phyloP scores from a whole-genome alignment of 192 early-diverging fungal genomes.

The Entrophospora sp. region DNA sequence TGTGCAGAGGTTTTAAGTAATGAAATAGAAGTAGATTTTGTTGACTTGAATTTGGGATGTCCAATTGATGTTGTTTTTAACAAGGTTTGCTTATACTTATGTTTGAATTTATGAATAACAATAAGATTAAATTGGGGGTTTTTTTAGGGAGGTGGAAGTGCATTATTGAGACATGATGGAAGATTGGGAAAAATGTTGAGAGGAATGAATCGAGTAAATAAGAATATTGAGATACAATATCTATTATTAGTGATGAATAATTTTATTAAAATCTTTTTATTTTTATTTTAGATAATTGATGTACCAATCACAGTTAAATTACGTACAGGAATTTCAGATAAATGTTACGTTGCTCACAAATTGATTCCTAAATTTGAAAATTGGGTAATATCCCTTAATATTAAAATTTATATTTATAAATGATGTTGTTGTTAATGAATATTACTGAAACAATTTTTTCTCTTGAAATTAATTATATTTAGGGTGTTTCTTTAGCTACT shows the following conservation, averaged over 20 bases:
- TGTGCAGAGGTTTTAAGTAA: conserved; percentile 62
- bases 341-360: conserved; percentile 57
- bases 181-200: conserved; percentile 68
- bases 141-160: conserved; percentile 68
- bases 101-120: neutral
- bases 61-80: conserved; percentile 84
- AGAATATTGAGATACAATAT: no score
- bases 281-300: conserved; percentile 49
- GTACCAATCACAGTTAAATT: conserved; percentile 88
- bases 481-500: conserved; percentile 56
- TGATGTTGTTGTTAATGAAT: neutral
- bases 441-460: no score
- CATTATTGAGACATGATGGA: conserved; percentile 58
- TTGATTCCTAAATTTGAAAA: conserved; percentile 61
- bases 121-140: neutral
- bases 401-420: neutral
- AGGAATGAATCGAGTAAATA: conserved; percentile 49
- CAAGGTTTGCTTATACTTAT: conserved; percentile 32
- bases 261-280: no score
- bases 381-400: no score
- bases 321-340: conserved; percentile 64
- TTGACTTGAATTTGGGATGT: conserved; percentile 96
- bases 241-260: neutral
- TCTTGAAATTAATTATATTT: neutral
- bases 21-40: conserved; percentile 75